Base-by-base conservation (phyloP, 2,329 filamentous ascomycete species). In the Monosporascus sp. region DNA sequence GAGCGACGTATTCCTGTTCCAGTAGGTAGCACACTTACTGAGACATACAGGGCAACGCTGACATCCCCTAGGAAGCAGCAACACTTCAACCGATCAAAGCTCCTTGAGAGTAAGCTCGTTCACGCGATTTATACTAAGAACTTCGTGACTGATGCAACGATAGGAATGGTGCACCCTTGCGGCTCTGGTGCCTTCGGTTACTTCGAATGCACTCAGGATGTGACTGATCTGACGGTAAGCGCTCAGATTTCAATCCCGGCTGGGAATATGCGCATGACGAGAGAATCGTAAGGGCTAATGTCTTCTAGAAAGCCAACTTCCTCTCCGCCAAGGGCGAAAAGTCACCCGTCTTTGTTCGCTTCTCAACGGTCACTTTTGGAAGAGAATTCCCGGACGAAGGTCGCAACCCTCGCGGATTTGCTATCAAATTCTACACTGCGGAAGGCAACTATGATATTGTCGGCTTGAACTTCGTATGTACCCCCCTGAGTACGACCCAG, bases 381-480 rank as follows among this genome's bases (percentile, higher is more conserved):
- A 49, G 55, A 18, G 65, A 62, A 34, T 63, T 52, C 15, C 56
- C 69, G 47, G 76, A 76, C 47, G 74, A 78, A 22, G 59, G 54
- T 36, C 24, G 59, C 49, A 51, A 57, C 46, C 83, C 83, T 37
- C 76, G 83, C 62, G 84, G 85, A 5, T 87, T 87, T 62, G 76
- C 82, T 6, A 72, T 85, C 63, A 88, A 87, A 70, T 84, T 88
- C 70, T 78, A 84, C 45, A 86, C 84, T 0, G 77, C 83, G 5
- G 80, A 88, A 62, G 84, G 84, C 47, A 87, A 73, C 56, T 76
- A 75, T 42, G 75, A 78, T 54, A 72, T 78, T 37, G 73, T 78
- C 8, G 73, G 74, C 6, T 55, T 75, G 11, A 76, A 77, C 60
- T 75, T 73, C 66, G 31, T 34, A 5, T 34, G 31, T 14, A 11